Conservation (phyloP, 2,329 filamentous ascomycete genomes). For the Trichoderma endophyticum region DNA sequence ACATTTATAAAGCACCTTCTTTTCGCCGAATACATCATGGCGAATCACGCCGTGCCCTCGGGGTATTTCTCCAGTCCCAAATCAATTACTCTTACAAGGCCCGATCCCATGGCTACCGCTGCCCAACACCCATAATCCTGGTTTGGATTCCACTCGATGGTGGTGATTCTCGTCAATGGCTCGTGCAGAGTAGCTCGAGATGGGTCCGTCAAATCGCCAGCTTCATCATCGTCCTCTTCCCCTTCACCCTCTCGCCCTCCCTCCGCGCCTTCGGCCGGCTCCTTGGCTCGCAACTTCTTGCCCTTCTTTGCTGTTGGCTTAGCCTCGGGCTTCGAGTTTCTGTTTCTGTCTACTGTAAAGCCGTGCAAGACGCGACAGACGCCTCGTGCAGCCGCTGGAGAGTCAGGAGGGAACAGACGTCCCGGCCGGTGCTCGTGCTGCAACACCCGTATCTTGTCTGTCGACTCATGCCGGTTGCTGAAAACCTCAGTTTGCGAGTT, state of each 20-base stretch:
- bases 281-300: conserved; percentile 37
- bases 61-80: conserved; percentile 47
- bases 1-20: background rate
- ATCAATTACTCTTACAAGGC: conserved; percentile 64
- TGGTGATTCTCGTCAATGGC: conserved; percentile 59
- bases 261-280: conserved; percentile 29
- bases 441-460: conserved; percentile 42
- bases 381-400: conserved; percentile 38
- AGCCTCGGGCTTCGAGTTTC: conserved; percentile 42
- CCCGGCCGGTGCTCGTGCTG: conserved; percentile 52
- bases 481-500: conserved; percentile 40
- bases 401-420: conserved; percentile 29
- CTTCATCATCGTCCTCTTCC: conserved; percentile 34
- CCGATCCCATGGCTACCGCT: conserved; percentile 63
- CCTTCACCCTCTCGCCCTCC: conserved; percentile 32
- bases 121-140: conserved; percentile 63
- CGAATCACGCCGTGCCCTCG: conserved; percentile 12
- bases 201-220: conserved; percentile 33
- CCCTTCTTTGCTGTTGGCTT: conserved; percentile 37
- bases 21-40: background rate
- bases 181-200: conserved; percentile 55
- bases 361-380: conserved; percentile 51
- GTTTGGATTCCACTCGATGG: conserved; percentile 67
- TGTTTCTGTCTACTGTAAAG: conserved; percentile 49
- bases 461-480: conserved; percentile 32